Evolutionary conservation across 2,329 filamentous ascomycete species (phyloP).

Genomic region (Paracoccidioides brasiliensis): DNA sequence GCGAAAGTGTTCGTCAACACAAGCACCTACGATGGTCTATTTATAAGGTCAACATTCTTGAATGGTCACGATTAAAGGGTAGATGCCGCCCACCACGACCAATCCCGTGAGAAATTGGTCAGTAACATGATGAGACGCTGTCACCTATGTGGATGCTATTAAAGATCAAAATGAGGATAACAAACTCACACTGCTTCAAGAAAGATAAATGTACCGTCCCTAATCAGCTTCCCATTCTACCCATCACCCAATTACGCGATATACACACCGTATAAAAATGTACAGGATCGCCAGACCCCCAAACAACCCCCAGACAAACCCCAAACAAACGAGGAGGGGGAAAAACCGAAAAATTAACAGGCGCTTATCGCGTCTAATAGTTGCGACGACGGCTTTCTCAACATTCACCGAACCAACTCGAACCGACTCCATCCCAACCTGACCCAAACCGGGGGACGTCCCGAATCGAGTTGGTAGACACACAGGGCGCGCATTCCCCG

Average conservation of each 20-base stretch:
- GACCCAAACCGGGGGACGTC: too few relatives aligned
- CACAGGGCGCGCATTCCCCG: too few relatives aligned
- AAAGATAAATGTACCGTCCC: constrained; percentile 41
- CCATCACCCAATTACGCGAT: constrained; percentile 54
- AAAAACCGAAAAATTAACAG: constrained; percentile 22
- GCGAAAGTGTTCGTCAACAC: too few relatives aligned
- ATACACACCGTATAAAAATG: constrained; percentile 53
- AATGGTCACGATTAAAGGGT: constrained; percentile 3
- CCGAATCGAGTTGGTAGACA: too few relatives aligned
- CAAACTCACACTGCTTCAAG: constrained; percentile 37
- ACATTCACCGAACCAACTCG: too few relatives aligned
- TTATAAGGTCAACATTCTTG: neutral
- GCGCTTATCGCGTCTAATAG: too few relatives aligned
- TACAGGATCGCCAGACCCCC: constrained; percentile 41
- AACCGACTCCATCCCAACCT: too few relatives aligned
- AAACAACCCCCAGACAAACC: too few relatives aligned
- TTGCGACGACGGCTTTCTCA: too few relatives aligned
- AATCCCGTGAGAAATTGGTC: neutral
- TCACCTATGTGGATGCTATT: too few relatives aligned
- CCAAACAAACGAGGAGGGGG: constrained; percentile 39
- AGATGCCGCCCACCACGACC: neutral
- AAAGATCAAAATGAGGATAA: neutral
- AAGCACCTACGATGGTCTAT: neutral
- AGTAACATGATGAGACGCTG: neutral
- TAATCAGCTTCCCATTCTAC: constrained; percentile 48